Conservation (phyloP, 345 rosid genomes). For the Nephelium lappaceum region DNA sequence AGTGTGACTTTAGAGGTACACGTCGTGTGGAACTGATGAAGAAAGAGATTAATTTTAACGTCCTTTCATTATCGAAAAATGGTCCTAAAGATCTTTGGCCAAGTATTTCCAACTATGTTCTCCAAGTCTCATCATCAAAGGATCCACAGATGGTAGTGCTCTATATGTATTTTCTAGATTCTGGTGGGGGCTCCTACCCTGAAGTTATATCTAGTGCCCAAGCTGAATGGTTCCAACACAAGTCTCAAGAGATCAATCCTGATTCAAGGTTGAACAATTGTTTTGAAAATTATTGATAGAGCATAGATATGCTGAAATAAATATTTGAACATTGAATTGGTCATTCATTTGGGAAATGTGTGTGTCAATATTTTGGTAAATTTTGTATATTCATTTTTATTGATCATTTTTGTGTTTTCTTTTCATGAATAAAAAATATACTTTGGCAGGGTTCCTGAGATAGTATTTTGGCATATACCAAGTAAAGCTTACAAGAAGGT, state of each 20-base stretch:
- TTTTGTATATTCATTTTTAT: not conserved
- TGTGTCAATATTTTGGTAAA: not conserved
- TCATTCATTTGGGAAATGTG: not conserved
- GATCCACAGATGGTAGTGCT: constrained; percentile 38
- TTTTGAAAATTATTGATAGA: not conserved
- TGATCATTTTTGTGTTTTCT: not conserved
- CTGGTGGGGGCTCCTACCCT: constrained; percentile 93
- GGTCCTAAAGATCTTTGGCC: constrained; percentile 86
- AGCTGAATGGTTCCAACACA: constrained; percentile 68
- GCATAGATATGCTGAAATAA: not conserved
- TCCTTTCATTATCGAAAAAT: constrained; percentile 45
- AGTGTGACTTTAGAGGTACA: constrained; percentile 60
- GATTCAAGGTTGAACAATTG: constrained; percentile 51
- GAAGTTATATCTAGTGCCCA: constrained; percentile 76
- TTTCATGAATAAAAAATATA: not conserved
- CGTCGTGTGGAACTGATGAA: constrained; percentile 57
- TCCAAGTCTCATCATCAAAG: constrained; percentile 44
- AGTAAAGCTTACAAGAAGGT: constrained; percentile 74
- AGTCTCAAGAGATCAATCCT: constrained; percentile 62
- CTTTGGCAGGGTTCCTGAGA: constrained; percentile 66
- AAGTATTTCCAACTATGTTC: constrained; percentile 75
- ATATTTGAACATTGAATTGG: not conserved
- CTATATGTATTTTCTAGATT: constrained; percentile 82
- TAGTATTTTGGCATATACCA: constrained; percentile 94
- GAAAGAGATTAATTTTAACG: constrained; percentile 50